These are phyloP conservation scores for Scenedesmus sp. DNA, from an alignment of 163 green algal species.

Conservation along the genomic window DNA sequence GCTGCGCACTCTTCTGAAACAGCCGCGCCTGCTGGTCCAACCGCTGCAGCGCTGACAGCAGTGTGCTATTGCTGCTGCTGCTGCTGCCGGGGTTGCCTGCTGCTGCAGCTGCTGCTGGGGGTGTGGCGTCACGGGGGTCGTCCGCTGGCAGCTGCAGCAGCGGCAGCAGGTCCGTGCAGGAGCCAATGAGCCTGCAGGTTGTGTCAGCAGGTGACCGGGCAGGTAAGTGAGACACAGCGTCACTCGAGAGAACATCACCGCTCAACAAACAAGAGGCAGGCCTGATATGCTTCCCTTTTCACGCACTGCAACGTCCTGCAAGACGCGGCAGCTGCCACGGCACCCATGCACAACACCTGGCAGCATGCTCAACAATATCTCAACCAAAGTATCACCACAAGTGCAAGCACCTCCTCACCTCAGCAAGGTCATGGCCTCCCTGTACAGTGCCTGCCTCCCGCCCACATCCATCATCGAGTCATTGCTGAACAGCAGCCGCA, in stretches of 20 bases:
- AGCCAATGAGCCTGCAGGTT: conserved; percentile 7
- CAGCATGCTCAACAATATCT: too few species aligned
- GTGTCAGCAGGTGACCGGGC: too few species aligned
- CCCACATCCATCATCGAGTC: conserved; percentile 43
- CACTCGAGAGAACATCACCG: too few species aligned
- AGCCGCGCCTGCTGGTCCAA: conserved; percentile 33
- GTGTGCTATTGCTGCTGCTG: conserved; percentile 7
- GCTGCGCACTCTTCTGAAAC: conserved; percentile 11
- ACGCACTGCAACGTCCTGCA: not conserved
- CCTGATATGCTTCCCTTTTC: too few species aligned
- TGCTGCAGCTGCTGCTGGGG: not conserved
- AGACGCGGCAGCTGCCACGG: not conserved
- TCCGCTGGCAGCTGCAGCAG: conserved; percentile 47
- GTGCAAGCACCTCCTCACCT: not conserved
- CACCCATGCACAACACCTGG: not conserved
- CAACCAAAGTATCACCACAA: not conserved
- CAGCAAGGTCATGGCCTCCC: conserved; percentile 16
- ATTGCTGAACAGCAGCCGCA: conserved; percentile 51
- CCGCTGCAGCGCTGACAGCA: conserved; percentile 38
- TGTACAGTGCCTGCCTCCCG: conserved; percentile 33
- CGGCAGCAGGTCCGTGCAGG: conserved; percentile 36
- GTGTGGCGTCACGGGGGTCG: conserved; percentile 31
- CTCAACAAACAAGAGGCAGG: too few species aligned
- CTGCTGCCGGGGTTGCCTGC: not conserved
- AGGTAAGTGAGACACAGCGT: too few species aligned